These are phyloP conservation scores for Aureobasidium sp. DNA, from an alignment of 2,329 filamentous ascomycete species.

Conservation along the genomic window DNA sequence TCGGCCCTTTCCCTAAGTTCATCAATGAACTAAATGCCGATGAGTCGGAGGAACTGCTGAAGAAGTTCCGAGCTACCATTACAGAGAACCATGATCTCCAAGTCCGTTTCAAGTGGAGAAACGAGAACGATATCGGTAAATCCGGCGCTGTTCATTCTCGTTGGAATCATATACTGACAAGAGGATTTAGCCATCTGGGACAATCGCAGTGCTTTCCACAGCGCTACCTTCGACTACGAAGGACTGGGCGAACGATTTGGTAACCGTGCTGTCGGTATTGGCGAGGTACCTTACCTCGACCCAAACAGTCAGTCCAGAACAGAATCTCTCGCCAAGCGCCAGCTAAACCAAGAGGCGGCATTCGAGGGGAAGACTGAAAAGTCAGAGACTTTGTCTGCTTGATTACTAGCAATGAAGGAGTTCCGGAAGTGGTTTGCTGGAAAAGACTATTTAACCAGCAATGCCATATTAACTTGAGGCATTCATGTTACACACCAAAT, in stretches of 20 bases:
- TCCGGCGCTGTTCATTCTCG: neutral
- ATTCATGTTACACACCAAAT: neutral
- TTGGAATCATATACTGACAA: neutral
- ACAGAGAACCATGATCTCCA: slow-evolving; percentile 44
- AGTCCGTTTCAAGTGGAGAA: slow-evolving; percentile 42
- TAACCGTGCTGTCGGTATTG: slow-evolving; percentile 47
- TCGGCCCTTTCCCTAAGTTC: slow-evolving; percentile 27
- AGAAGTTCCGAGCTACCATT: slow-evolving; percentile 34
- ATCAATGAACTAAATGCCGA: slow-evolving; percentile 38
- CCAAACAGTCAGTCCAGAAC: slow-evolving; percentile 40
- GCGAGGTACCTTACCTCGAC: slow-evolving; percentile 48
- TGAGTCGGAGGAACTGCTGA: slow-evolving; percentile 35
- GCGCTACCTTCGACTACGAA: slow-evolving; percentile 55
- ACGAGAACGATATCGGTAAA: slow-evolving; percentile 39
- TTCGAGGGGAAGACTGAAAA: neutral
- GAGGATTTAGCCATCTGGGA: slow-evolving; percentile 51
- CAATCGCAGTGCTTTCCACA: slow-evolving; percentile 52
- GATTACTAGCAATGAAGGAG: neutral
- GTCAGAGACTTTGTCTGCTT: neutral
- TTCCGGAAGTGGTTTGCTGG: too few relatives aligned
- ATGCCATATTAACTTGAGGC: neutral
- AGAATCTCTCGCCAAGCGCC: slow-evolving; percentile 27
- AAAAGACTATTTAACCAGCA: too few relatives aligned
- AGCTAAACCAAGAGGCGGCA: neutral
- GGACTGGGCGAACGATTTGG: slow-evolving; percentile 43